Evolutionary conservation across 2,329 filamentous ascomycete species (phyloP).

Genomic region (Aplosporella prunicola): DNA sequence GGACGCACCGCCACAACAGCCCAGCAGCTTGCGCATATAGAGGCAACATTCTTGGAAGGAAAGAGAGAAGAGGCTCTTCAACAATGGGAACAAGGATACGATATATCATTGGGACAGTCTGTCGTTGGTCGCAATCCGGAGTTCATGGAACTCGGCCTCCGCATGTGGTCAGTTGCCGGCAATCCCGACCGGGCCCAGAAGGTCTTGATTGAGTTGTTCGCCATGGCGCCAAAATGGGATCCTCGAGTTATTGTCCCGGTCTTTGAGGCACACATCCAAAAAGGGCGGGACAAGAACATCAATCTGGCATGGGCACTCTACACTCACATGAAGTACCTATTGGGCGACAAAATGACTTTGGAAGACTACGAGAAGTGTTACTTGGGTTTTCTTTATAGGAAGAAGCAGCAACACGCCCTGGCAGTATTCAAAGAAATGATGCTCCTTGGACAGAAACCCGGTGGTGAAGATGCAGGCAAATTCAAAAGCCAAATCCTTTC

Average conservation of each 20-base stretch:
- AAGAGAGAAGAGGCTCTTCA: slow-evolving; percentile 20
- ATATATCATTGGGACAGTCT: neutral
- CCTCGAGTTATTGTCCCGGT: slow-evolving; percentile 55
- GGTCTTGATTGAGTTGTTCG: slow-evolving; percentile 46
- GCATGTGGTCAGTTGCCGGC: slow-evolving; percentile 51
- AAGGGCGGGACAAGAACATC: slow-evolving; percentile 31
- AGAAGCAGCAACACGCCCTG: slow-evolving; percentile 57
- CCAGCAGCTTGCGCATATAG: slow-evolving; percentile 19
- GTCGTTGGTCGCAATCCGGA: slow-evolving; percentile 22
- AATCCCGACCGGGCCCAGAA: slow-evolving; percentile 51
- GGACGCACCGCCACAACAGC: slow-evolving; percentile 15
- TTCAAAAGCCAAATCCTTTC: neutral
- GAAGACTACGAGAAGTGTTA: slow-evolving; percentile 69
- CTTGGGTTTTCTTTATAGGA: slow-evolving; percentile 58
- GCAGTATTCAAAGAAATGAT: slow-evolving; percentile 79
- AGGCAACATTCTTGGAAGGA: slow-evolving; percentile 21
- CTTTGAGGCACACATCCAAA: slow-evolving; percentile 56
- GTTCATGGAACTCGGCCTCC: slow-evolving; percentile 54
- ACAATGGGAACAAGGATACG: slow-evolving; percentile 23
- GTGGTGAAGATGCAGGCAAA: neutral
- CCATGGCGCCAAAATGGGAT: slow-evolving; percentile 37
- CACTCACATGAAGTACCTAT: slow-evolving; percentile 50
- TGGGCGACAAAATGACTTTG: slow-evolving; percentile 55
- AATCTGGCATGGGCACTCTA: slow-evolving; percentile 60
- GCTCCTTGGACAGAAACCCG: slow-evolving; percentile 1